Evolutionary conservation across 1,284 basidiomycete genomes (phyloP), one percentile per base, ranked within the genome.

Genomic region (Cryptococcus floricola): DNA sequence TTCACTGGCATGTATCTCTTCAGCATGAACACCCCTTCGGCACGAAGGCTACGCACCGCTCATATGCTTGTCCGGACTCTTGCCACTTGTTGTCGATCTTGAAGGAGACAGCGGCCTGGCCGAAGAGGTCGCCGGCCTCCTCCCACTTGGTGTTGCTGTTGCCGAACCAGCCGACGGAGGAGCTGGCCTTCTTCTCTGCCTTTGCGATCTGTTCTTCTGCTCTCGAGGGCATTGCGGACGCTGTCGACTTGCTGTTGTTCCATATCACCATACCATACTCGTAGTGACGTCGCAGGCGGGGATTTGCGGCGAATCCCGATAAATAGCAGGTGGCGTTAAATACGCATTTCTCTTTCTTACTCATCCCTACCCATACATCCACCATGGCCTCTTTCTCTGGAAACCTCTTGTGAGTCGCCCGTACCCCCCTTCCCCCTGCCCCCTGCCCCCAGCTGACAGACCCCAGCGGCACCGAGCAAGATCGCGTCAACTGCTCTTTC

Each of bases 81-180:
- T 86, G 89, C 81, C 93, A 96, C 54, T 85, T 81, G 73, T 91
- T 92, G 73, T 96, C 92, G 60, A 97, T 82, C 81, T 97, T 96
- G 84, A 91, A 98, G 43, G 88, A 82, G 78, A 98, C 98, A 45
- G 91, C 95, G 13, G 94, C 92, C 74, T 94, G 70, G 43, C 66
- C 64, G 78, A 89, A 97, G 25, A 96, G 82, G 78, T 97, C 94
- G 47, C 91, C 90, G 3, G 93, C 91, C 74, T 97, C 93, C 76
- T 98, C 91, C 68, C 81, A 94, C 75, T 91, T 94, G 56, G 87
- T 81, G 34, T 84, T 82, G 1, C 84, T 81, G 5, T 87, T 89
- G 42, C 86, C 85, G 78, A 94, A 94, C 90, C 91, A 98, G 25
- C 81, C 81, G 4, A 84, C 79, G 0, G 89, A 88, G 0, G 89